A percentile compares a stretch with the other conserved stretches of the same genome.
Conservation (phyloP, 2,329 filamentous ascomycete species). For the Colletotrichum simmondsii region DNA sequence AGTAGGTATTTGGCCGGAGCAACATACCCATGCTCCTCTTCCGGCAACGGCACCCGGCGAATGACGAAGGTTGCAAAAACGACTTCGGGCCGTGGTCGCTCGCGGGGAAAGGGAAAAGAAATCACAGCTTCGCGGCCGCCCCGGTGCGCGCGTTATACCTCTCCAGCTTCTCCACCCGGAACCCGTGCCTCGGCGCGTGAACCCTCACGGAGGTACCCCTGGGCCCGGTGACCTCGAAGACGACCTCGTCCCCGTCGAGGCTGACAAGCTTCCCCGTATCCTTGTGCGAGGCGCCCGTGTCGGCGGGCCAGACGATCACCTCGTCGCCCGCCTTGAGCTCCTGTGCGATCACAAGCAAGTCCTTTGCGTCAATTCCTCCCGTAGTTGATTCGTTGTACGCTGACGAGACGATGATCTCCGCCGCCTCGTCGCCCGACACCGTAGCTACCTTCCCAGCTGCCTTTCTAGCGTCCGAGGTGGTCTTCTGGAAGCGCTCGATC, state of each 20-base stretch:
- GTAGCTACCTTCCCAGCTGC: slow-evolving; percentile 47
- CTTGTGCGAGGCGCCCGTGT: slow-evolving; percentile 68
- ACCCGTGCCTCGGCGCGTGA: slow-evolving; percentile 71
- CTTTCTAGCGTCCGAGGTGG: slow-evolving; percentile 54
- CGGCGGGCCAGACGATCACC: slow-evolving; percentile 71
- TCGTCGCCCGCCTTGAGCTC: slow-evolving; percentile 62
- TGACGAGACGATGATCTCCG: slow-evolving; percentile 45
- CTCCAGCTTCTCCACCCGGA: slow-evolving; percentile 54
- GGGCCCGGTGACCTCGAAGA: slow-evolving; percentile 61
- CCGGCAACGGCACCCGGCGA: not conserved
- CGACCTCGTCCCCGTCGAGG: slow-evolving; percentile 64
- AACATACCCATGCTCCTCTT: not conserved
- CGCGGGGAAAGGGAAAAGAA: too few relatives aligned
- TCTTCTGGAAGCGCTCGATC: slow-evolving; percentile 69
- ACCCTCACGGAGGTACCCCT: slow-evolving; percentile 57
- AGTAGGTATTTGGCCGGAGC: not conserved
- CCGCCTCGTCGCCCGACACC: slow-evolving; percentile 66
- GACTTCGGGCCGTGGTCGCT: not conserved
- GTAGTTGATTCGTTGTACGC: slow-evolving; percentile 53
- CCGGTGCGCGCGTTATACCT: slow-evolving; percentile 15
- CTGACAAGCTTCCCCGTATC: slow-evolving; percentile 67
- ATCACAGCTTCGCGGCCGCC: slow-evolving; percentile 19
- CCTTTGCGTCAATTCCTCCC: slow-evolving; percentile 56
- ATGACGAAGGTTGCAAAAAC: not conserved
- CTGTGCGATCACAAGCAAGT: slow-evolving; percentile 57